phyloP scores from a whole-genome alignment of 2,329 filamentous ascomycete species.

The Allantophomopsis cytisporea region DNA sequence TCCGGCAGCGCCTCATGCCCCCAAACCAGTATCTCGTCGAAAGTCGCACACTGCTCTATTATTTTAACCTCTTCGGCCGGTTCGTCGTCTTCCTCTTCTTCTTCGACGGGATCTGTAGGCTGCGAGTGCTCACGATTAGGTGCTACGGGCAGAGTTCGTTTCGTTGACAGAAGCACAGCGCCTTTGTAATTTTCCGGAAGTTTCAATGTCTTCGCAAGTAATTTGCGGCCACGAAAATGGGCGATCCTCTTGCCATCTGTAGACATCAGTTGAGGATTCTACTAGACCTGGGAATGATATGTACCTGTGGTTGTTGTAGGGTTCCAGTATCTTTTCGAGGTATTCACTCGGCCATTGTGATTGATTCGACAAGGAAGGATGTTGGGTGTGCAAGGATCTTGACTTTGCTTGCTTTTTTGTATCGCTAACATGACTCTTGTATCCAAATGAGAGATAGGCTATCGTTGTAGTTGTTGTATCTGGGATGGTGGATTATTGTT shows the following conservation, averaged over 20 bases:
- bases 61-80: conserved; percentile 33
- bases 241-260: conserved; percentile 38
- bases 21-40: conserved; percentile 74
- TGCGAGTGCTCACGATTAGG: conserved; percentile 17
- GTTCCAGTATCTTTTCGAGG: conserved; percentile 56
- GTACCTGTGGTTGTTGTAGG: conserved; percentile 34
- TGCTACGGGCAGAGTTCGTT: conserved; percentile 18
- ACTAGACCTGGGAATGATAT: conserved; percentile 13
- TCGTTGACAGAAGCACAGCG: conserved; percentile 38
- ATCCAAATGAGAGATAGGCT: no score
- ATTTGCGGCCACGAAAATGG: conserved; percentile 70
- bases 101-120: conserved; percentile 23
- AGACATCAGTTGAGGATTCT: conserved; percentile 1
- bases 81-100: conserved; percentile 31
- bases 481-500: no score
- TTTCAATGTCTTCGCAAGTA: conserved; percentile 51
- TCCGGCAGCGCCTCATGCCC: conserved; percentile 58
- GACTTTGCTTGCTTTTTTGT: conserved; percentile 10
- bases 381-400: conserved; percentile 32
- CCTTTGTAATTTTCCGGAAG: conserved; percentile 63
- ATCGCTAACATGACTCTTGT: conserved; percentile 12
- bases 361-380: conserved; percentile 71
- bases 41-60: conserved; percentile 51
- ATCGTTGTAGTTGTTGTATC: no score
- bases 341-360: conserved; percentile 59